Conservation (phyloP, 768 basidiomycete genomes). For the Tricholoma matsutake region DNA sequence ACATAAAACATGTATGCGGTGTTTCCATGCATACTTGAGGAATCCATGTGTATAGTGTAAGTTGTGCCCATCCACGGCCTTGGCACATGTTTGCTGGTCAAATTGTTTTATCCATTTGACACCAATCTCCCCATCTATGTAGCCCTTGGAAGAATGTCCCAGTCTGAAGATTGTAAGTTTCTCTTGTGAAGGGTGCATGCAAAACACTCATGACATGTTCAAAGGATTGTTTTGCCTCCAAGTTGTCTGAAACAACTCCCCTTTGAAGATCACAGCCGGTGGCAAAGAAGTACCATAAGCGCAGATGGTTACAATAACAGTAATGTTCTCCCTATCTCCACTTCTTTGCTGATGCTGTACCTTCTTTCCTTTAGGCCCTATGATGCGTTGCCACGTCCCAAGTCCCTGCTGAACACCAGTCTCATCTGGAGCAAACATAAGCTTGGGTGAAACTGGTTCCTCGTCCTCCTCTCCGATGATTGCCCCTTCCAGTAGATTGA, state of each 20-base stretch:
- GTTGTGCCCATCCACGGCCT: conserved; percentile 45
- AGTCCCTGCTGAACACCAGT: too few relatives aligned
- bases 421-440: conserved; percentile 34
- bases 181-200: conserved; percentile 3
- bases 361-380: conserved; percentile 21
- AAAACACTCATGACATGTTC: conserved; percentile 33
- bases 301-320: conserved; percentile 34
- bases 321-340: conserved; percentile 32
- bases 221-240: too few relatives aligned
- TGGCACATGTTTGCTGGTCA: conserved; percentile 33
- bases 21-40: conserved; percentile 31
- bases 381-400: conserved; percentile 23
- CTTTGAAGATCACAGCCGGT: conserved; percentile 41
- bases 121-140: conserved; percentile 34
- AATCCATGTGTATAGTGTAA: conserved; percentile 39
- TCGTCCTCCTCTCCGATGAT: conserved; percentile 14
- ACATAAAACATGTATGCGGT: conserved; percentile 40
- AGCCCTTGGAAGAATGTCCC: conserved; percentile 34
- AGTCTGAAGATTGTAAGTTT: conserved; percentile 19
- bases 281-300: conserved; percentile 34
- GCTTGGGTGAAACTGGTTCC: conserved; percentile 20
- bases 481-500: conserved; percentile 26
- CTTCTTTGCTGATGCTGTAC: conserved; percentile 28
- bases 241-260: conserved; percentile 34
- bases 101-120: conserved; percentile 42